Percentiles rank a stretch among this genome's conserved stretches.
Evolutionary conservation across 305 asterid genomes (phyloP).

Genomic region (Rubia balearica): DNA sequence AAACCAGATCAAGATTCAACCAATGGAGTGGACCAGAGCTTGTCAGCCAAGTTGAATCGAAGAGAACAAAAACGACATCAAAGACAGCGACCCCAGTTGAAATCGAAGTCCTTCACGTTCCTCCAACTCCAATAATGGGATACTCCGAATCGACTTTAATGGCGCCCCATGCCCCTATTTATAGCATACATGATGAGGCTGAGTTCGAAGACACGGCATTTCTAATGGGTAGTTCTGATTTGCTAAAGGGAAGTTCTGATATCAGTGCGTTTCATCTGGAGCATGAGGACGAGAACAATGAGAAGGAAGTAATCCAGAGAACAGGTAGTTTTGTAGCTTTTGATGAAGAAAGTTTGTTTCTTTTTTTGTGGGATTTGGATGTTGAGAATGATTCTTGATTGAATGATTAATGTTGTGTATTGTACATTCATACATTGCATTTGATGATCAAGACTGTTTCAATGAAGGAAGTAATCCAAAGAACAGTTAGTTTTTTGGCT

Average conservation of each 20-base stretch:
- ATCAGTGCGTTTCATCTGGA: background rate
- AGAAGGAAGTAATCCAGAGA: constrained; percentile 7
- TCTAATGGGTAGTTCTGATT: constrained; percentile 12
- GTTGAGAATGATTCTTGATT: too few species aligned
- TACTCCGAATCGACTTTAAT: background rate
- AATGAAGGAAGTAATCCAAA: background rate
- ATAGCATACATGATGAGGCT: background rate
- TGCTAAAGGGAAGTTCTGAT: background rate
- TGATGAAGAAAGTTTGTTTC: background rate
- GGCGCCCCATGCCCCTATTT: background rate
- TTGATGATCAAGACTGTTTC: background rate
- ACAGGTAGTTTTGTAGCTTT: constrained; percentile 9
- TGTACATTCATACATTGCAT: background rate
- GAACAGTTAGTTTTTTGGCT: constrained; percentile 13
- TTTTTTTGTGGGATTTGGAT: too few species aligned
- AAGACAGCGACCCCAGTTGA: background rate
- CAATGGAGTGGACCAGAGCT: background rate
- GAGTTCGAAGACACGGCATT: constrained; percentile 9
- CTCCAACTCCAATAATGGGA: constrained; percentile 1
- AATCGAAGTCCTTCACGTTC: background rate
- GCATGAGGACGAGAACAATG: background rate
- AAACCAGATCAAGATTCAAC: background rate
- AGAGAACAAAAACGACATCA: background rate
- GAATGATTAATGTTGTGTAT: too few species aligned
- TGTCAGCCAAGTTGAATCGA: background rate